Evolutionary conservation across 495 filamentous ascomycete species (phyloP), one percentile per base, ranked within the genome.

Genomic region (Podospora tetraspora): DNA sequence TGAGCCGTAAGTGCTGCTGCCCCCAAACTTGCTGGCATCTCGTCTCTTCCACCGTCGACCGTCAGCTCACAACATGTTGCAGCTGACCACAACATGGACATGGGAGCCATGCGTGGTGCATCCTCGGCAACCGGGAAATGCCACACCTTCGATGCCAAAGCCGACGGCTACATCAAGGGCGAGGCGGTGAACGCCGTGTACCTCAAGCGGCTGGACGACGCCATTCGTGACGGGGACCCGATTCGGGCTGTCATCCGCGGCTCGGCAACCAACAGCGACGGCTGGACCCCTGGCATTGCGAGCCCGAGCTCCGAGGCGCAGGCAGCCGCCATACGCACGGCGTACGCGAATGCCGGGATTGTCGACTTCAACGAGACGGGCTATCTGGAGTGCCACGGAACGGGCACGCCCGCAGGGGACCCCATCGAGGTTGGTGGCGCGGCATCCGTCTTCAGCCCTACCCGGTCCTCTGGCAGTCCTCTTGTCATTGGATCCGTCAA

Each of bases 231-330:
- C 61, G 72, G 78, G 10, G 78, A 84, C 56, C 81, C 83, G 0
- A 85, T 90, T 34, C 78, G 87, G 21, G 84, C 81, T 5, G 77
- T 91, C 0, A 83, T 91, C 59, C 79, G 83, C 3, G 82, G 77
- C 0, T 80, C 81, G 10, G 77, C 75, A 0, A 63, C 81, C 27
- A 88, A 88, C 64, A 71, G 81, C 27, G 82, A 88, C 67, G 84
- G 85, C 22, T 78, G 80, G 10, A 79, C 78, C 1, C 70, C 75
- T 2, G 81, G 82, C 3, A 85, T 87, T 27, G 84, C 81, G 0
- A 68, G 81, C 57, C 87, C 88, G 0, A 84, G 72, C 62, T 66
- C 66, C 3, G 74, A 76, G 6, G 82, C 83, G 0, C 88, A 90
- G 69, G 81, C 77, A n/a, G 70, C 71, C 1, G 69, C 84, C 11